Evolutionary conservation across 2,329 filamentous ascomycete genomes (phyloP).

Genomic region (Huntiella abstrusa): DNA sequence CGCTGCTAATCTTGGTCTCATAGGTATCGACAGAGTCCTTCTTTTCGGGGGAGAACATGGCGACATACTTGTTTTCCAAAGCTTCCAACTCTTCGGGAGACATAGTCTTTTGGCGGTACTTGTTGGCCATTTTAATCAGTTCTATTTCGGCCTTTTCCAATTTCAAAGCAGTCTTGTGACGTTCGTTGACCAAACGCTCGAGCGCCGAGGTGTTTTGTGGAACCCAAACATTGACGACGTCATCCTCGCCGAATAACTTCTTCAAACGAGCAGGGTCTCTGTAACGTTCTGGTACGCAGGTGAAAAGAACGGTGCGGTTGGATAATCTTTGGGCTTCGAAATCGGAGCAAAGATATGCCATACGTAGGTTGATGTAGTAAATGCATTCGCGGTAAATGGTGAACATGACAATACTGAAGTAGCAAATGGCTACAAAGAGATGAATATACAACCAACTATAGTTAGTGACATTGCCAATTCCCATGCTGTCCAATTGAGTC

Average conservation of each 20-base stretch:
- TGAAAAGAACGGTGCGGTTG: slow-evolving; percentile 82
- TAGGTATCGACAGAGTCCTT: slow-evolving; percentile 3
- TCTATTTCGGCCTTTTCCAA: slow-evolving; percentile 70
- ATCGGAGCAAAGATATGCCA: slow-evolving; percentile 79
- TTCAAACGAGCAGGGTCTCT: slow-evolving; percentile 54
- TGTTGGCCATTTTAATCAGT: slow-evolving; percentile 57
- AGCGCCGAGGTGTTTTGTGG: slow-evolving; percentile 54
- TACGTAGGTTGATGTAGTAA: slow-evolving; percentile 83
- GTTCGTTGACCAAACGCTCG: slow-evolving; percentile 58
- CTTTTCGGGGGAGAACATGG: not conserved
- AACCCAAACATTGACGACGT: slow-evolving; percentile 72
- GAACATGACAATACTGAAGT: slow-evolving; percentile 76
- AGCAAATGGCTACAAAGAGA: slow-evolving; percentile 60
- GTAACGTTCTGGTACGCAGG: slow-evolving; percentile 62
- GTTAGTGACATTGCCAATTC: slow-evolving; percentile 30
- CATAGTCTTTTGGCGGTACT: slow-evolving; percentile 32
- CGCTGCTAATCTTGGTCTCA: slow-evolving; percentile 23
- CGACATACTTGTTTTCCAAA: not conserved
- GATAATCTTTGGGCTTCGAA: slow-evolving; percentile 71
- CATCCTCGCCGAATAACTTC: slow-evolving; percentile 51
- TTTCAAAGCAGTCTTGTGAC: slow-evolving; percentile 55
- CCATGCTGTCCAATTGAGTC: slow-evolving; percentile 38
- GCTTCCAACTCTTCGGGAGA: slow-evolving; percentile 1
- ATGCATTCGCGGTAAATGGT: slow-evolving; percentile 78
- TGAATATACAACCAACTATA: slow-evolving; percentile 61